phyloP scores from a whole-genome alignment of 2,329 filamentous ascomycete genomes.

The Trichoderma asperellum region DNA sequence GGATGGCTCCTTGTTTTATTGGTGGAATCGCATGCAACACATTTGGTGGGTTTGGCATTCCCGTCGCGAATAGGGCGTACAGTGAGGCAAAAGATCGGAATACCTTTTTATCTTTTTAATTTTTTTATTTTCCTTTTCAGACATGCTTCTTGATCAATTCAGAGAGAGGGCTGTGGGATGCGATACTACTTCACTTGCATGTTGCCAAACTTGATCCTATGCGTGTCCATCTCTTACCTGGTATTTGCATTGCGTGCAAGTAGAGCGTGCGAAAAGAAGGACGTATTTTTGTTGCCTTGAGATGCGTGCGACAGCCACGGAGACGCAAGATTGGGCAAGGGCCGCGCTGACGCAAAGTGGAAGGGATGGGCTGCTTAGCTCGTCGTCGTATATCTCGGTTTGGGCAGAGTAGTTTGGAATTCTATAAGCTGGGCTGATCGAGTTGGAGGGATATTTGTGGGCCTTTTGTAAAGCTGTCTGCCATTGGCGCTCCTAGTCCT shows the following conservation, averaged over 20 bases:
- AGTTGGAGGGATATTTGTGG: constrained; percentile 1
- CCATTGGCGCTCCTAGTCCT: constrained; percentile 15
- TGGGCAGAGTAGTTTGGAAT: neutral
- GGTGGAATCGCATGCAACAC: neutral
- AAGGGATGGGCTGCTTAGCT: constrained; percentile 7
- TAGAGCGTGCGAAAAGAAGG: neutral
- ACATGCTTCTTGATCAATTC: neutral
- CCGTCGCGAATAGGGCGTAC: neutral
- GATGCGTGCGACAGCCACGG: neutral
- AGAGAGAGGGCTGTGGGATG: neutral
- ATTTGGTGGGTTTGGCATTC: neutral
- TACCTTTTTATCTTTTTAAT: neutral
- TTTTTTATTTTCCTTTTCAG: neutral
- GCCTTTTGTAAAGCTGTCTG: constrained; percentile 17
- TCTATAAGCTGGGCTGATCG: neutral
- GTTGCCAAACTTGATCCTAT: neutral
- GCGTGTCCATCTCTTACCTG: neutral
- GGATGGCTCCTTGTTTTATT: neutral
- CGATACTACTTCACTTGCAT: neutral
- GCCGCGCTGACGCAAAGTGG: neutral
- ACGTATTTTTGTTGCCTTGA: neutral
- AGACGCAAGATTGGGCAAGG: neutral
- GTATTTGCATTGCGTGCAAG: neutral
- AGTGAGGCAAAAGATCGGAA: neutral
- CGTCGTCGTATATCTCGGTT: constrained; percentile 25